Conservation (phyloP, 2,329 filamentous ascomycete species). For the Plenodomus biglobosus region DNA sequence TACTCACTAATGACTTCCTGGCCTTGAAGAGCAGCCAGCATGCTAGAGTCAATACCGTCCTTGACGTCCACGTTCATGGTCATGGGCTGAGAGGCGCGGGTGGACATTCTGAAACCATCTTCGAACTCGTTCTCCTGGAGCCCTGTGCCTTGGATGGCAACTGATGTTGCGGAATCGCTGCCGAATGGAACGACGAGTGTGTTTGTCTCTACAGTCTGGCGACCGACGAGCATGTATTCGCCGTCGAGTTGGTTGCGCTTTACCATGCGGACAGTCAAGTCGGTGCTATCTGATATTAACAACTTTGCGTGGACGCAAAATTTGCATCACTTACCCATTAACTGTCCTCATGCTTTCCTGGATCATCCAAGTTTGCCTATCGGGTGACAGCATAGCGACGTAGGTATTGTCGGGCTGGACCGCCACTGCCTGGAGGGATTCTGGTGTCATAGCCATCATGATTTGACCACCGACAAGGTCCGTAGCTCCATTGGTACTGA, state of each 20-base stretch:
- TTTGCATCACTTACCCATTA: constrained; percentile 28
- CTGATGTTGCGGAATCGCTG: constrained; percentile 24
- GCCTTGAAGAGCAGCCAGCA: constrained; percentile 38
- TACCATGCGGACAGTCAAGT: constrained; percentile 42
- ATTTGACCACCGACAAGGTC: constrained; percentile 43
- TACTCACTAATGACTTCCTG: constrained; percentile 34
- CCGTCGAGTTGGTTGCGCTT: constrained; percentile 41
- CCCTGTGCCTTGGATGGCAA: constrained; percentile 39
- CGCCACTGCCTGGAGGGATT: constrained; percentile 31
- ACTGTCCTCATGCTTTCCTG: constrained; percentile 42
- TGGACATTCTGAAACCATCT: constrained; percentile 44
- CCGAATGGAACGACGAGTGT: constrained; percentile 38
- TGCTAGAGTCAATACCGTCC: constrained; percentile 37
- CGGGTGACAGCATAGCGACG: constrained; percentile 42
- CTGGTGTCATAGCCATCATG: constrained; percentile 37
- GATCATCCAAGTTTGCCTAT: constrained; percentile 44
- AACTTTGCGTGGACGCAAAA: neutral
- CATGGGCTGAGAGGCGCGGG: constrained; percentile 41
- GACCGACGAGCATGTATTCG: constrained; percentile 44
- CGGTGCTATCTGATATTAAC: constrained; percentile 24
- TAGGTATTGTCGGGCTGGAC: constrained; percentile 42
- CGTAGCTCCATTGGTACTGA: constrained; percentile 42
- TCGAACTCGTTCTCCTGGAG: constrained; percentile 45
- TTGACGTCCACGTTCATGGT: constrained; percentile 42
- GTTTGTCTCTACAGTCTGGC: constrained; percentile 42